phyloP scores from a whole-genome alignment of 768 basidiomycete species.

The Chlorophyllum brunneum region DNA sequence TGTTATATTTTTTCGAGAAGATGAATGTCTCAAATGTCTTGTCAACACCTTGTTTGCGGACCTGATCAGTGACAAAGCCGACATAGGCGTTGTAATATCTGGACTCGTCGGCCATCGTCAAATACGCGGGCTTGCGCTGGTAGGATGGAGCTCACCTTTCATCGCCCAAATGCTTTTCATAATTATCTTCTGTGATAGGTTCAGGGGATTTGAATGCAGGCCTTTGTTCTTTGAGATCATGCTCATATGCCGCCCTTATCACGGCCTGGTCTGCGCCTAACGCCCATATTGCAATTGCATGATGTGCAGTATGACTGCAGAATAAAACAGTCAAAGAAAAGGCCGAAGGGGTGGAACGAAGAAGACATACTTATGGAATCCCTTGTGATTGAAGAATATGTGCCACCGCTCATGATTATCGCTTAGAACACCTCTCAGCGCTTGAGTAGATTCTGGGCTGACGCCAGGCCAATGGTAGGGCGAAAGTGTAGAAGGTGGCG shows the following conservation, averaged over 20 bases:
- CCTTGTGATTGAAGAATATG: conserved; percentile 45
- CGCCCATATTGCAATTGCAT: conserved; percentile 53
- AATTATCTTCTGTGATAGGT: conserved; percentile 42
- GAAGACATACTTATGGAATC: conserved; percentile 34
- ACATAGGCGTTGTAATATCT: conserved; percentile 63
- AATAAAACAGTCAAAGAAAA: conserved; percentile 29
- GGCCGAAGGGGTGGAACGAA: background rate
- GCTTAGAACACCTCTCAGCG: conserved; percentile 36
- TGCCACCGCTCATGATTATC: conserved; percentile 52
- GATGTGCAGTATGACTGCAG: conserved; percentile 54
- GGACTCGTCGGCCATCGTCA: conserved; percentile 2
- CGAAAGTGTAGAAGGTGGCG: conserved; percentile 23
- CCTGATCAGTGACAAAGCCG: conserved; percentile 44
- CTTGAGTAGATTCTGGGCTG: conserved; percentile 32
- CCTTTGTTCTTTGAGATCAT: conserved; percentile 32
- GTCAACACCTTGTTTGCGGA: conserved; percentile 40
- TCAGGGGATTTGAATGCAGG: conserved; percentile 40
- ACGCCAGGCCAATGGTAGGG: conserved; percentile 31
- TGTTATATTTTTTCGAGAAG: conserved; percentile 51
- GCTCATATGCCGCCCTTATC: conserved; percentile 34
- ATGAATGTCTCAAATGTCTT: conserved; percentile 56
- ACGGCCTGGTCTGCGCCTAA: conserved; percentile 47
- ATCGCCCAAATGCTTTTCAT: conserved; percentile 54
- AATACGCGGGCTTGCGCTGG: no score
- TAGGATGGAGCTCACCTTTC: conserved; percentile 34